Conservation (phyloP, 305 asterid species). For the Fraxinus ornus region DNA sequence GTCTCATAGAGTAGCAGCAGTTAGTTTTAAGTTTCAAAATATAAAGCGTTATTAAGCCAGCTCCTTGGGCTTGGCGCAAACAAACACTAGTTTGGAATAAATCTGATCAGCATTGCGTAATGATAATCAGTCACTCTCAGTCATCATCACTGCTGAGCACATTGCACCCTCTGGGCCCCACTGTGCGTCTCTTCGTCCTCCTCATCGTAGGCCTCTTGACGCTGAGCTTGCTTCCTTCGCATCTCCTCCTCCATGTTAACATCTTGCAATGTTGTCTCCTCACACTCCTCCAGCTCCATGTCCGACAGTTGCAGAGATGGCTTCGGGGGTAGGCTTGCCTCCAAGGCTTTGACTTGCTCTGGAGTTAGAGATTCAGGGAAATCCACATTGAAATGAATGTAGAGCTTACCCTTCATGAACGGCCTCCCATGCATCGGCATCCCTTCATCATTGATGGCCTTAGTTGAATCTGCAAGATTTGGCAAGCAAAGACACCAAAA, state of each 20-base stretch:
- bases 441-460: constrained; percentile 66
- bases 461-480: constrained; percentile 42
- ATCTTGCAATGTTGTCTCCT: constrained; percentile 41
- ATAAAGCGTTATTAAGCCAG: neutral
- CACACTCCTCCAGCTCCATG: constrained; percentile 34
- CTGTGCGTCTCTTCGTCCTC: constrained; percentile 30
- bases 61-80: neutral
- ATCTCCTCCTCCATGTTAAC: constrained; percentile 55
- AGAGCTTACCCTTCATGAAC: constrained; percentile 61
- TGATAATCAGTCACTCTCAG: neutral
- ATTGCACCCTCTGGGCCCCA: constrained; percentile 7
- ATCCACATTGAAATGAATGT: constrained; percentile 58
- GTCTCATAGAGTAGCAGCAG: neutral
- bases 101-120: neutral
- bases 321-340: constrained; percentile 27
- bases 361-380: constrained; percentile 47
- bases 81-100: neutral
- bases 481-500: neutral
- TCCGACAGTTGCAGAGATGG: constrained; percentile 18
- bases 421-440: constrained; percentile 60
- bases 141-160: constrained; percentile 4
- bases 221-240: constrained; percentile 40
- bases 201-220: constrained; percentile 45
- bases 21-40: neutral
- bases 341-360: constrained; percentile 24